A percentile compares a stretch with the other conserved stretches of the same genome.
Conservation (phyloP, 1,284 basidiomycete genomes). For the Mycocalia duriaeana region DNA sequence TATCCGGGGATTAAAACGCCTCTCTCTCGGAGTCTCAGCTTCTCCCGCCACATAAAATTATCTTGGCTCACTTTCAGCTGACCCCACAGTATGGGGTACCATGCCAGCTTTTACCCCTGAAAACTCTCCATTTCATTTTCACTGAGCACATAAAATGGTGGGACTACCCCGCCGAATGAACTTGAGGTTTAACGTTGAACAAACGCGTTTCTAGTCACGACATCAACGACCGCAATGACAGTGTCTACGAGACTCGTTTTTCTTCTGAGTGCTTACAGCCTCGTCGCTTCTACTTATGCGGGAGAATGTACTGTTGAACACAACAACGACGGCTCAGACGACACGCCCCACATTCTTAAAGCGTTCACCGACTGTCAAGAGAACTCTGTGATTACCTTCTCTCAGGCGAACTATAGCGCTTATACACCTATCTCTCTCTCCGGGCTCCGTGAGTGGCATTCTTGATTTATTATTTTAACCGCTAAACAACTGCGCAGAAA, state of each 20-base stretch:
- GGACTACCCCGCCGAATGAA: background rate
- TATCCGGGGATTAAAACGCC: too few relatives aligned
- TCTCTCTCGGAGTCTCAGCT: too few relatives aligned
- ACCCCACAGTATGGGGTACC: too few relatives aligned
- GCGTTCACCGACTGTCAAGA: conserved; percentile 33
- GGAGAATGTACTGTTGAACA: conserved; percentile 17
- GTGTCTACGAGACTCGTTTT: background rate
- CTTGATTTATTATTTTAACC: background rate
- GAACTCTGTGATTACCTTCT: conserved; percentile 35
- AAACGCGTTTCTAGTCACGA: background rate
- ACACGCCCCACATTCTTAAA: conserved; percentile 31
- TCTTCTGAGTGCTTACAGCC: background rate
- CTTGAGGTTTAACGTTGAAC: background rate
- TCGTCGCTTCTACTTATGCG: conserved; percentile 4
- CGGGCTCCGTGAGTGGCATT: conserved; percentile 27
- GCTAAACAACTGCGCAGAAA: conserved; percentile 19
- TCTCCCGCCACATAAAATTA: too few relatives aligned
- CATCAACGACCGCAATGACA: background rate
- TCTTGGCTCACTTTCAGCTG: too few relatives aligned
- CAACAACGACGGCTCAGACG: conserved; percentile 23
- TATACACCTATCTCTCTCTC: conserved; percentile 31
- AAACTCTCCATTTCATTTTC: background rate
- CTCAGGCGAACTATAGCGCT: conserved; percentile 34
- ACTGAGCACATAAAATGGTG: background rate
- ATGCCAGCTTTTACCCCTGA: too few relatives aligned